Conservation (phyloP, 768 basidiomycete genomes). For the Basidioascus undulatus region DNA sequence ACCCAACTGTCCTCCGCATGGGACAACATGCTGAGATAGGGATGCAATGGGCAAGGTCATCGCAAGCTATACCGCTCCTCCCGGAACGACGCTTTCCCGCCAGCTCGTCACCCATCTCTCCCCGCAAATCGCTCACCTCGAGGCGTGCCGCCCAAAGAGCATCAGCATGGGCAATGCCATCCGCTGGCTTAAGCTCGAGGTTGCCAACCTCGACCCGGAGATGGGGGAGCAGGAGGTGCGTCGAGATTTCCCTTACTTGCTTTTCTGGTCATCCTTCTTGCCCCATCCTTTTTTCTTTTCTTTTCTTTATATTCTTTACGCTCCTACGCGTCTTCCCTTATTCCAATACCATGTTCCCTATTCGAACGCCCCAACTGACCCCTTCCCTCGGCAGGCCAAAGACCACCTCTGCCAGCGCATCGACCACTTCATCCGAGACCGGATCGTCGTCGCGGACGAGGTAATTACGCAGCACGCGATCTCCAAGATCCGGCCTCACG, state of each 20-base stretch:
- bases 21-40: constrained; percentile 11
- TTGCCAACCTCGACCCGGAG: constrained; percentile 76
- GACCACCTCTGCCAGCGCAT: constrained; percentile 58
- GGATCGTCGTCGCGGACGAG: constrained; percentile 76
- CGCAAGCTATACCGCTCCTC: constrained; percentile 67
- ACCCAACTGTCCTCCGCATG: constrained; percentile 6
- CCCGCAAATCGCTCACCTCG: constrained; percentile 75
- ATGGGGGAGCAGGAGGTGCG: constrained; percentile 80
- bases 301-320: constrained; percentile 1
- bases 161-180: constrained; percentile 88
- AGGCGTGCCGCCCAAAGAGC: constrained; percentile 68
- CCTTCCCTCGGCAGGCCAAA: constrained; percentile 42
- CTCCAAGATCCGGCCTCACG: constrained; percentile 83
- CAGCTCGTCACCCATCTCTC: constrained; percentile 81
- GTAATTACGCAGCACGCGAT: constrained; percentile 73
- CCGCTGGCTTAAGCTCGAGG: constrained; percentile 80
- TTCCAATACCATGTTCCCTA: too few relatives aligned
- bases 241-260: constrained; percentile 5
- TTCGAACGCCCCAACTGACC: background rate
- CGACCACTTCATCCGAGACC: constrained; percentile 77
- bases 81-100: constrained; percentile 61
- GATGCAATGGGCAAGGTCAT: constrained; percentile 39
- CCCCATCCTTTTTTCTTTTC: background rate
- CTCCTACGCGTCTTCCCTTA: background rate
- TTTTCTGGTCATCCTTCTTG: background rate